phyloP scores from a whole-genome alignment of 371 early-diverging fungal species.

The Apophysomyces sp. region DNA sequence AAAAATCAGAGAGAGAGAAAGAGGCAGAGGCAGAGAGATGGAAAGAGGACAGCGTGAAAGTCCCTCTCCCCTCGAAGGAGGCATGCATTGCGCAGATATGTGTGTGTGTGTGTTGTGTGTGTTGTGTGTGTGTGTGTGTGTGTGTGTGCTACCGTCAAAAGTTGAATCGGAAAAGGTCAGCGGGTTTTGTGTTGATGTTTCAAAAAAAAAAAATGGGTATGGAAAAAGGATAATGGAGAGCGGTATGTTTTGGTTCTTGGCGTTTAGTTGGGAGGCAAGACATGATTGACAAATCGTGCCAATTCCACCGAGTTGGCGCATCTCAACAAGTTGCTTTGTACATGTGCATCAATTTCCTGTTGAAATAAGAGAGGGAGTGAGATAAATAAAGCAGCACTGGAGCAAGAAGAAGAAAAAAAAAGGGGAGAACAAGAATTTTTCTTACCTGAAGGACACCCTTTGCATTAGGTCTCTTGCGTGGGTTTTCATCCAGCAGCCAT shows the following conservation, averaged over 20 bases:
- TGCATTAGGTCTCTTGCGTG: conserved; percentile 40
- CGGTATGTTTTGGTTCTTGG: background rate
- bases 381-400: background rate
- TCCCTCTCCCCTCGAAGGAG: background rate
- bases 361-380: too few species aligned
- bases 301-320: conserved; percentile 25
- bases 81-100: background rate
- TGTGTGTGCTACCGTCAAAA: background rate
- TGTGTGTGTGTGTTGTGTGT: too few species aligned
- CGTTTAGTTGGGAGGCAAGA: conserved; percentile 20
- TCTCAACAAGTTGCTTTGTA: conserved; percentile 24
- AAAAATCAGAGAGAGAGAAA: background rate
- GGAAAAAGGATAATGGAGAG: background rate
- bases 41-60: background rate
- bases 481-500: conserved; percentile 48
- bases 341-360: conserved; percentile 18
- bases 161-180: background rate
- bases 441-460: conserved; percentile 38
- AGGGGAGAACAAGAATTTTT: background rate
- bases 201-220: background rate
- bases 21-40: background rate
- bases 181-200: background rate
- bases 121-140: too few species aligned
- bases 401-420: background rate
- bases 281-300: conserved; percentile 29